Conservation (phyloP, 352 stramenopile genomes). For the Phytophthora pini region DNA sequence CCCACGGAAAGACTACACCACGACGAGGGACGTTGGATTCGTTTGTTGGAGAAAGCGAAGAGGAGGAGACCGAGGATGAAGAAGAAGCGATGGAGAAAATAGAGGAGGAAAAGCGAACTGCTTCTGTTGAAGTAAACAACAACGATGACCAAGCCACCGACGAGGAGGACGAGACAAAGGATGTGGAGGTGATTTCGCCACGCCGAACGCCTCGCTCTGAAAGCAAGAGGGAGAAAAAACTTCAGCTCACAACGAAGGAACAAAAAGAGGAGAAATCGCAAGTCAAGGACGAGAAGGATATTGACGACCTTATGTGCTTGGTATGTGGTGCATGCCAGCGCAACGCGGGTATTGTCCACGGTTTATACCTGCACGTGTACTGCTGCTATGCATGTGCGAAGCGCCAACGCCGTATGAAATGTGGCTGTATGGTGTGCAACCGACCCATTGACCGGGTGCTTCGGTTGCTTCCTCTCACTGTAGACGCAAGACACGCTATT, state of each 20-base stretch:
- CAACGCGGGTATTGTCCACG: conserved; percentile 74
- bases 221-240: conserved; percentile 37
- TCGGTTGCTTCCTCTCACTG: conserved; percentile 73
- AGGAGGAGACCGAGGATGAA: conserved; percentile 55
- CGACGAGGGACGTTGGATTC: conserved; percentile 66
- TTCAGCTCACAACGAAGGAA: conserved; percentile 10
- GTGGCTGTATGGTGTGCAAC: conserved; percentile 75
- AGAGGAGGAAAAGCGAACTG: conserved; percentile 23
- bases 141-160: conserved; percentile 34
- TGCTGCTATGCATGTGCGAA: conserved; percentile 84
- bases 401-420: conserved; percentile 54
- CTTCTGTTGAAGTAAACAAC: conserved; percentile 7
- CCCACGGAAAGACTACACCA: conserved; percentile 11
- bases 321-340: conserved; percentile 67
- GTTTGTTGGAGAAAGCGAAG: conserved; percentile 68
- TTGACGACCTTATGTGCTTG: conserved; percentile 74
- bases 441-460: conserved; percentile 83
- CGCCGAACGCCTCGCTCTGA: conserved; percentile 19
- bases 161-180: conserved; percentile 29
- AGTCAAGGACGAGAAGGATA: conserved; percentile 39
- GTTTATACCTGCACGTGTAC: conserved; percentile 85
- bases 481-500: conserved; percentile 53
- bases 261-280: conserved; percentile 13
- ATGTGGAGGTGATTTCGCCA: conserved; percentile 20
- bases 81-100: conserved; percentile 44